Evolutionary conservation across 148 eudicot genomes (phyloP), one percentile per base, ranked within the genome.

Genomic region (Silene latifolia): DNA sequence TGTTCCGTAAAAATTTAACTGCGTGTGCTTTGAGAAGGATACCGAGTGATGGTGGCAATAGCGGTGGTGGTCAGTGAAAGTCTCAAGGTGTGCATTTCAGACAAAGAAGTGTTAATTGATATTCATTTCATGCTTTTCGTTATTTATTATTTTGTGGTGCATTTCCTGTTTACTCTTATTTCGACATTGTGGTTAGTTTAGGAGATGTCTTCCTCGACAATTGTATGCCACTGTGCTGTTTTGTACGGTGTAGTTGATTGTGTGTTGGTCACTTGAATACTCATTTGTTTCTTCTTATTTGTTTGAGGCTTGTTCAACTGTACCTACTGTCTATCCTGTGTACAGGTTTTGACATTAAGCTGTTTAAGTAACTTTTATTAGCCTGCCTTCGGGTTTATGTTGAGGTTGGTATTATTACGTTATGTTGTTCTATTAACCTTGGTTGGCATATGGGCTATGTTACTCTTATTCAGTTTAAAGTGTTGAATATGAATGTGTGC

Each of bases 11-110:
- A 76, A 80, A 80, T 68, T 78, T 88, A 25, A 88, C 76, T 42
- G 76, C 87, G 12, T 83, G 89, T 68, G 83, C 93, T 65, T 75
- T 86, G 80, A 84, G 91, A 74, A 80, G 83, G 51, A 86, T 86
- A 87, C 79, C 90, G 8, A 72, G 65, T 80, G 81, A 82, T 72
- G 83, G 82, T 71, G 82, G 76, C 72, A 73, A 77, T 76, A 56
- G 79, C 48, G 84, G 71, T 69, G 78, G 65, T 56, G 75, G 71
- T 68, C 80, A 76, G 46, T 87, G 69, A 81, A 68, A 62, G 2
- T 51, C 35, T 32, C 76, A 39, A 67, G 74, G 77, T 61, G 56
- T 51, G 56, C 73, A 66, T 67, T 57, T 54, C 59, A 10, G 46
- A 72, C 47, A 57, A 56, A 17, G 56, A 71, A 60, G 44, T 76